Evolutionary conservation across 495 filamentous ascomycete genomes (phyloP), one percentile per base, ranked within the genome.

Genomic region (Neurospora sp.): DNA sequence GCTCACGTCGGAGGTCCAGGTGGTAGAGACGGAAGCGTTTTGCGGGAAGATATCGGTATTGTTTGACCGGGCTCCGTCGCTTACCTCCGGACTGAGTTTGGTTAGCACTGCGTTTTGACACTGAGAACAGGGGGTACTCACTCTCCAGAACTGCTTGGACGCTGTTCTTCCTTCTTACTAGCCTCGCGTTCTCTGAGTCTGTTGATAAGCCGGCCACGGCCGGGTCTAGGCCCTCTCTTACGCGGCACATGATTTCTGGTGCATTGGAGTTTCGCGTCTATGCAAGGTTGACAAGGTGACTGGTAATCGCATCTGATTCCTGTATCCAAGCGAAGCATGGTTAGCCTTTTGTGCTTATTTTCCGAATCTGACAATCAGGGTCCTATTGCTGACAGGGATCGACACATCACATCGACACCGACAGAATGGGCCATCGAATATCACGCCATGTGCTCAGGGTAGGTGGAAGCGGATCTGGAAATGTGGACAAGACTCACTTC

Each of bases 161-260:
- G 27, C 11, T 65, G 22, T 37, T 65, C 53, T 35, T 65, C 27
- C 53, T 59, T 69, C 37, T 71, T 70, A 16, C 69, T 31, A 6
- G 42, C 61, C 37, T 71, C 76, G 5, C 70, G 69, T 20, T 76
- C 80, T 35, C 80, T 69, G 5, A 82, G 72, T 73, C 78, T 76
- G 74, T 81, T 76, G 44, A 82, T 80, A 2, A 82, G 78, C 71
- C 77, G 73, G 6, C 80, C 80, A 71, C 73, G 78, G 27, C 80
- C 80, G 22, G 74, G 74, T 70, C 81, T 82, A 1, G 81, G 81
- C 39, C 80, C 81, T 39, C 80, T 72, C 70, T 78, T 80, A 20
- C 77, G 75, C 3, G 80, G 81, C n/a, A 81, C 76, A 73, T 82
- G 80, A 9, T 81, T 78, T 48, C 81, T 76, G 74, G 78, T 82